Evolutionary conservation across 208 protist species (phyloP).

Genomic region (Leishmania arabica): DNA sequence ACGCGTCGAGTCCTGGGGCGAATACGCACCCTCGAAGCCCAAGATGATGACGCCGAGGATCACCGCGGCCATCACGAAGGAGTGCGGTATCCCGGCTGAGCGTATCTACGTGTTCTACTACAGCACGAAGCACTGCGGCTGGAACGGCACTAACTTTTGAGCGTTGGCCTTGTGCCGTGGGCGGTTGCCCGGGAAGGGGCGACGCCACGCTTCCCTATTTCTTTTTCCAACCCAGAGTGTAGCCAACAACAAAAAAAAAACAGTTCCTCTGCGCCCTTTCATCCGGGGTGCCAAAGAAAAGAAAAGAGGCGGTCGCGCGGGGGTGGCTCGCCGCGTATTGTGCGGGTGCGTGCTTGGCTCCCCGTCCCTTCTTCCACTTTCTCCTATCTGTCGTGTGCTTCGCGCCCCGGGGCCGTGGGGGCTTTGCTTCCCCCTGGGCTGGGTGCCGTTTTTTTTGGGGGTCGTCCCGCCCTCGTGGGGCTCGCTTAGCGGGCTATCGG

Average conservation of each 20-base stretch:
- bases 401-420: not conserved
- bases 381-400: not conserved
- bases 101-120: conserved; percentile 44
- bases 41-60: conserved; percentile 26
- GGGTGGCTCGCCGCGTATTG: not conserved
- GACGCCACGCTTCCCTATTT: not conserved
- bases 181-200: not conserved
- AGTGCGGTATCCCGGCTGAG: conserved; percentile 25
- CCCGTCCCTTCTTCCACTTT: not conserved
- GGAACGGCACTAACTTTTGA: conserved; percentile 38
- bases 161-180: not conserved
- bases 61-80: conserved; percentile 22
- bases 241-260: not conserved
- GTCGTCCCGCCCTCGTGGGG: too few species aligned
- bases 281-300: not conserved
- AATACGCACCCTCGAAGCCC: conserved; percentile 8
- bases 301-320: not conserved
- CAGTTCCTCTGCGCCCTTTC: not conserved
- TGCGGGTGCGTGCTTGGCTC: not conserved
- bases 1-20: conserved; percentile 24
- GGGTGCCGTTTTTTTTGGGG: not conserved
- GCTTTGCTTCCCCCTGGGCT: too few species aligned
- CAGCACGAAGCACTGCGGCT: conserved; percentile 34
- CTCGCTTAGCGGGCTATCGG: too few species aligned
- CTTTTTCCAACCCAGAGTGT: not conserved